Evolutionary conservation across 2,329 filamentous ascomycete species (phyloP), one percentile per base, ranked within the genome.

Genomic region (Clarireedia homoeocarpa): DNA sequence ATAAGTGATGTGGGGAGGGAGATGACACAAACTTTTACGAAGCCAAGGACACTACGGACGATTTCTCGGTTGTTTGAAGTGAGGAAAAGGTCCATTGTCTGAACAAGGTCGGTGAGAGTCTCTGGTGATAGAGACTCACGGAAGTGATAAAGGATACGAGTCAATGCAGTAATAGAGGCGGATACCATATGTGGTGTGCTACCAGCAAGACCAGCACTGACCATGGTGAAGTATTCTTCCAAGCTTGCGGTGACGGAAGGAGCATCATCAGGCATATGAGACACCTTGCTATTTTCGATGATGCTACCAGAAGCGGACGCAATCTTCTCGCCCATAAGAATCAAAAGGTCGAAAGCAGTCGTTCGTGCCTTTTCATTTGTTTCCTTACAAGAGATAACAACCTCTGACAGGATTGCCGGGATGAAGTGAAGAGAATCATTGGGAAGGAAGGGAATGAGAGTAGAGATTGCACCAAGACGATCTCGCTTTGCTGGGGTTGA

Each of bases 211-310:
- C 94, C 94, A 49, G 94, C 94, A 63, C 89, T 95, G 30, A 97
- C 88, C 94, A 99, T 99, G 55, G 92, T 96, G 75, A 97, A 89
- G 73, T 91, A 97, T 71, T 97, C 94, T 67, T 97, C 92, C 39
- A 99, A 81, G 44, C 81, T 91, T 20, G 94, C 92, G 2, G 82
- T 77, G 4, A 86, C 91, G 34, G 85, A 77, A 2, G 89, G 86
- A 0, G 91, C 87, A 70, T 95, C 85, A 48, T 81, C 75, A 3
- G 89, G 82, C 90, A 97, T 96, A 69, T 92, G 85, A 2, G 89
- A 81, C 2, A 96, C 88, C 69, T 92, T 89, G 63, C 83, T 85
- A 71, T 95, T 95, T 65, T 92, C 81, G 60, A 99, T 94, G 50
- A 79, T 77, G 39, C 85, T 85, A 4, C 89, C 83, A 58, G 85